Evolutionary conservation across 352 stramenopile species (phyloP).

Genomic region (Globisporangium lucens): DNA sequence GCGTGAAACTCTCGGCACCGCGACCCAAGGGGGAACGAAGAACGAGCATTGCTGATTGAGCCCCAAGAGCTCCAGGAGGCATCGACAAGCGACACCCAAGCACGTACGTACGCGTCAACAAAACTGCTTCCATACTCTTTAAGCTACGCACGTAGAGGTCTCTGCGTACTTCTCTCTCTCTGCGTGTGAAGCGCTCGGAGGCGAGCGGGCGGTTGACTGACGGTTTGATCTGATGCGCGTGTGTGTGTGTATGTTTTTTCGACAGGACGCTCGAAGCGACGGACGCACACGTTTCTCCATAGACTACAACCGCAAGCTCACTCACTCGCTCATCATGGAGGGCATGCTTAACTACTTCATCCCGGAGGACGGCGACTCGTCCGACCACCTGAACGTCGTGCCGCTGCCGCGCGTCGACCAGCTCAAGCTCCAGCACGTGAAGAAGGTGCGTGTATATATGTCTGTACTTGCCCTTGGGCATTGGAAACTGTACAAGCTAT

Average conservation of each 20-base stretch:
- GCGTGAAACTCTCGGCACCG: not conserved
- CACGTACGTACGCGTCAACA: not conserved
- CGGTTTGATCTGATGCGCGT: not conserved
- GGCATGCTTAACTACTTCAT: slow-evolving; percentile 89
- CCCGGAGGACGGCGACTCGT: slow-evolving; percentile 81
- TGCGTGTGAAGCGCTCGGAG: not conserved
- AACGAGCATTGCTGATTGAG: not conserved
- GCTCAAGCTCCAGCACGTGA: slow-evolving; percentile 72
- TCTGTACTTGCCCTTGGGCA: not conserved
- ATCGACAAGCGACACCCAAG: not conserved
- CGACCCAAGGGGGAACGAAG: not conserved
- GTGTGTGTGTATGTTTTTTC: not conserved
- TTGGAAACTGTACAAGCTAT: not conserved
- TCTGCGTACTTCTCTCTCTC: not conserved
- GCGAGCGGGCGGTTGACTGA: not conserved
- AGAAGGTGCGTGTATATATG: slow-evolving; percentile 33
- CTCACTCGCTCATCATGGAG: slow-evolving; percentile 43
- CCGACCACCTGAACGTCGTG: slow-evolving; percentile 83
- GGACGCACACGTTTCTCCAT: too few relatives aligned
- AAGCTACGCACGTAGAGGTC: not conserved
- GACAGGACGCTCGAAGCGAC: slow-evolving; percentile 9
- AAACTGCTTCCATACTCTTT: not conserved
- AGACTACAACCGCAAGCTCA: not conserved
- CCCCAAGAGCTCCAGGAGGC: slow-evolving; percentile 3
- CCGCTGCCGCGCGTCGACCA: slow-evolving; percentile 74